Conservation (phyloP, 1,284 basidiomycete genomes). For the Mycena sp. region DNA sequence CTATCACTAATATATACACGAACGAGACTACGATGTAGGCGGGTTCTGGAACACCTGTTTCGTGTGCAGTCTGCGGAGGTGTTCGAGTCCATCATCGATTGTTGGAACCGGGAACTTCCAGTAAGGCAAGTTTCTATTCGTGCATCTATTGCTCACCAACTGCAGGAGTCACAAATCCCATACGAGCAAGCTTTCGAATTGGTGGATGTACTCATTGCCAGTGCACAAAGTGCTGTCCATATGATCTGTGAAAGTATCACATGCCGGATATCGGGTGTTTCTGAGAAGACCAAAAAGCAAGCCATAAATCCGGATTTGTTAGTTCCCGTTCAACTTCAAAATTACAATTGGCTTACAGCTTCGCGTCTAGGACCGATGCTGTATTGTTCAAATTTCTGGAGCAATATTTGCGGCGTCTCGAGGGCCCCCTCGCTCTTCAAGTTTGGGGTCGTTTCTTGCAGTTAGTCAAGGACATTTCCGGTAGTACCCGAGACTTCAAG, state of each 20-base stretch:
- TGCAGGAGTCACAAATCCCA: constrained; percentile 47
- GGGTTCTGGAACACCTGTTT: constrained; percentile 89
- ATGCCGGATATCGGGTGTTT: constrained; percentile 58
- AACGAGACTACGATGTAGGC: constrained; percentile 72
- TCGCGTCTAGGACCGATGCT: constrained; percentile 64
- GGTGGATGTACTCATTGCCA: constrained; percentile 85
- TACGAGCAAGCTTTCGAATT: constrained; percentile 80
- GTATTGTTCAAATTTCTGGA: constrained; percentile 88
- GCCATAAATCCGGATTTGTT: constrained; percentile 75
- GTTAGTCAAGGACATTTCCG: constrained; percentile 82
- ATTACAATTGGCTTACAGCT: constrained; percentile 55
- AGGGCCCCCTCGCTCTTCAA: constrained; percentile 90
- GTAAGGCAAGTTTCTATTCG: constrained; percentile 44
- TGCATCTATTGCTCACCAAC: constrained; percentile 28
- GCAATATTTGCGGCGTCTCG: constrained; percentile 85
- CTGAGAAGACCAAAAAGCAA: constrained; percentile 66
- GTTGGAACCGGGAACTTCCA: constrained; percentile 72
- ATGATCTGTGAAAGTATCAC: constrained; percentile 89
- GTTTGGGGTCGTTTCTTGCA: constrained; percentile 88
- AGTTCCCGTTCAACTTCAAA: constrained; percentile 53
- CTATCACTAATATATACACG: constrained; percentile 72
- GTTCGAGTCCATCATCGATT: constrained; percentile 82
- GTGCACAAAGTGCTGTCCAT: constrained; percentile 88
- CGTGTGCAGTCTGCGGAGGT: constrained; percentile 83
- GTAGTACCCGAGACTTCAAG: constrained; percentile 70